Percentiles rank a stretch among this genome's conserved stretches.
Evolutionary conservation across 352 stramenopile species (phyloP).

Genomic region (Hyphochytrium catenoides): DNA sequence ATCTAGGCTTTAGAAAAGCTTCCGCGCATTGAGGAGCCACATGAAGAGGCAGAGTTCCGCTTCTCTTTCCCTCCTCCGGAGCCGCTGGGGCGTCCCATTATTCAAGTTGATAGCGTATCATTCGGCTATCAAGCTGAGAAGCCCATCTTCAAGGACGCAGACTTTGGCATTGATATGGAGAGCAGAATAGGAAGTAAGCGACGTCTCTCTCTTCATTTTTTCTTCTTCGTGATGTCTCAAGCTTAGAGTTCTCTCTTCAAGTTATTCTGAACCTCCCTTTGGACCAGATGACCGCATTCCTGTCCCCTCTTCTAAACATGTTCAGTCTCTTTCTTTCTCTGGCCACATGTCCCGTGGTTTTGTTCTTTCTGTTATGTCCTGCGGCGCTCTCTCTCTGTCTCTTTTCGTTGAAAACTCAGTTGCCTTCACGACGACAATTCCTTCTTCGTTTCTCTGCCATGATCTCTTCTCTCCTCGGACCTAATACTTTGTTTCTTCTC

Average conservation of each 20-base stretch:
- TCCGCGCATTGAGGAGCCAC: slow-evolving; percentile 65
- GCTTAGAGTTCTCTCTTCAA: too few relatives aligned
- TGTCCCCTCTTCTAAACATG: slow-evolving; percentile 11
- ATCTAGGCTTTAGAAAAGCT: slow-evolving; percentile 61
- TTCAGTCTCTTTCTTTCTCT: not conserved
- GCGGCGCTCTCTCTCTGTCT: too few relatives aligned
- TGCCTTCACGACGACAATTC: too few relatives aligned
- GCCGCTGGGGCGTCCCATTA: slow-evolving; percentile 78
- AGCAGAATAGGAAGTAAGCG: slow-evolving; percentile 69
- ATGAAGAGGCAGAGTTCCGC: slow-evolving; percentile 73
- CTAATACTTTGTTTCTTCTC: too few relatives aligned
- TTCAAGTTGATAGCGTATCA: slow-evolving; percentile 68
- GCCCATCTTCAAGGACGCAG: slow-evolving; percentile 44
- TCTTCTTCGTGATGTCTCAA: slow-evolving; percentile 11
- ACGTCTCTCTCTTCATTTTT: slow-evolving; percentile 1
- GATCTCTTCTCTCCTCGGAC: too few relatives aligned
- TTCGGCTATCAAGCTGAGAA: slow-evolving; percentile 36
- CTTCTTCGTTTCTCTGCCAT: too few relatives aligned
- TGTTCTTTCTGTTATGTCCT: slow-evolving; percentile 2
- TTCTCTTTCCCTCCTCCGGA: slow-evolving; percentile 87
- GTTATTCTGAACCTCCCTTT: too few relatives aligned
- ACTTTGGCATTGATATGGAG: slow-evolving; percentile 89
- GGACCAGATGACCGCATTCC: too few relatives aligned
- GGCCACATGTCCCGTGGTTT: not conserved
- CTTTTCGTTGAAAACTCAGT: too few relatives aligned